Base-by-base conservation (phyloP, 768 basidiomycete genomes). In the Termitomyces sp. region DNA sequence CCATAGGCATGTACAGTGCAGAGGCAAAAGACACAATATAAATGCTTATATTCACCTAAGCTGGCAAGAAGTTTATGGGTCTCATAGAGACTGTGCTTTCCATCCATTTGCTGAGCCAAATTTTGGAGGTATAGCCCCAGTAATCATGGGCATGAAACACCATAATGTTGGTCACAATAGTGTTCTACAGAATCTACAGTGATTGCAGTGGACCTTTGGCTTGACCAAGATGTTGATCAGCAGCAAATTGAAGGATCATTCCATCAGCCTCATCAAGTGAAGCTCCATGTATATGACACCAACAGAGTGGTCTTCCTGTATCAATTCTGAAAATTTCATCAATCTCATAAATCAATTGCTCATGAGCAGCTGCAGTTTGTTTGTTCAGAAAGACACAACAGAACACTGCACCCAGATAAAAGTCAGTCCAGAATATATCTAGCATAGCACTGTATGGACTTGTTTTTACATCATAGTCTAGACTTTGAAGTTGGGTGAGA, bases 211-310 rank as follows among this genome's bases (percentile, higher is more conserved):
- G 21, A 64, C 65, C 65, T 59, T 64, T 64, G 1, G 65, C 65
- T 54, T 66, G 63, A 9, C 66, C 65, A 0, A 52, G n/a, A 32
- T 67, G 66, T 48, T 68, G 67, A 47, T 68, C 61, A 3, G 43
- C 62, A 14, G 53, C 46, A 47, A 59, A 55, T 3, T 63, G 63
- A 1, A 67, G 56, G 3, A 68, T 64, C 56, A 58, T 59, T 5
- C 56, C 58, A 21, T 59, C 56, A 1, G 49, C 56, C 9, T 63
- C 62, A 14, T 60, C 48, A 1, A 34, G 8, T 12, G 12, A 34
- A 10, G 16, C 9, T 0, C 61, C 62, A 55, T 67, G 63, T 1
- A 69, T n/a, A 56, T 68, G 66, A 10, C 59, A 61, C 64, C 63
- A 68, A 9, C 30, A 11, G 1, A 69, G 54, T 11, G 7, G 2